Evolutionary conservation across 495 filamentous ascomycete species (phyloP), one percentile per base, ranked within the genome.

Genomic region (Hypomontagnella monticulosa): DNA sequence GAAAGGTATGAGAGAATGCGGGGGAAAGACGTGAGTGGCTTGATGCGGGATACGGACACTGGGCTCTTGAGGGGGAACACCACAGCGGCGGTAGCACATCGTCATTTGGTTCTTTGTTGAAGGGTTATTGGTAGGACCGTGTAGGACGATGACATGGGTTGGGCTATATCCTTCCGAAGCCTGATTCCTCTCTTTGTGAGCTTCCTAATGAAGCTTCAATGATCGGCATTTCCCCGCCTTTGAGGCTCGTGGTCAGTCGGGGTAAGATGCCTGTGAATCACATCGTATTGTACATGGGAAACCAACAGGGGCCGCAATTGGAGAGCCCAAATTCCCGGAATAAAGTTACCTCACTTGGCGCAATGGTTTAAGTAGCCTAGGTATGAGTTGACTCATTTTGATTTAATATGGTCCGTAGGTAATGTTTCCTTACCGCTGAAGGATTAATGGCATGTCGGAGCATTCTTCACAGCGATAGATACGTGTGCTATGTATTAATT

Each of bases 1-100:
- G 60, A 69, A 59, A 46, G 60, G 43, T 64, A 19, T 12, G 57
- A 41, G 59, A 64, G 60, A 69, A 69, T 69, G 66, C 66, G 66
- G 66, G 66, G 65, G 59, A 64, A 51, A 3, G 36, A 44, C 34
- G 1, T 16, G n/a, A 16, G 30, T 57, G 38, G 38, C 34, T n/a
- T 50, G 59, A 46, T 61, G 34, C 38, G 52, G 53, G 52, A 38
- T 52, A 34, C 58, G 54, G 62, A n/a, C n/a, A n/a, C n/a, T n/a
- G n/a, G n/a, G n/a, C n/a, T 62, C 58, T 62, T 27, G 1, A 57
- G 36, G 47, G 47, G 56, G 46, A 55, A 57, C 49, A 47, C 65
- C 30, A 59, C 55, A 40, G 55, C 48, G 14, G 43, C 36, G 37
- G 62, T 59, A 58, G 54, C 41, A 36, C 47, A 52, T 42, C 40